These are phyloP conservation scores for Acer saccharum DNA, from an alignment of 345 rosid species.

Conservation along the genomic window DNA sequence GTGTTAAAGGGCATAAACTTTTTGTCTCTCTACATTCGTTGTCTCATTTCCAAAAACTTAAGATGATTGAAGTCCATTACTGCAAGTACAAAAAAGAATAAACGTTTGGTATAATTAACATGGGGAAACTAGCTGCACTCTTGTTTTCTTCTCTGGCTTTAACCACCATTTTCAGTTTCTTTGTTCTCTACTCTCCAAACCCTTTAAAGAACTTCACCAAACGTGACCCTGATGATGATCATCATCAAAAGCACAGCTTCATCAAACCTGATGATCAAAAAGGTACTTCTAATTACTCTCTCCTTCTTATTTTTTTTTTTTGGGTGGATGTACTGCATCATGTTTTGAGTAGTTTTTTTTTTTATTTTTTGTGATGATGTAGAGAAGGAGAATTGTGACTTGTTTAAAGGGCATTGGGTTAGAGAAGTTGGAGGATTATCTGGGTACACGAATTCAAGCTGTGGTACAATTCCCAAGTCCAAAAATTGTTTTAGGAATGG, in stretches of 20 bases:
- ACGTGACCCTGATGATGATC: conserved; percentile 20
- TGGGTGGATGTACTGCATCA: background rate
- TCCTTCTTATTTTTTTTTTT: background rate
- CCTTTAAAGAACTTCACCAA: conserved; percentile 36
- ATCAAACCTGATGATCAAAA: conserved; percentile 20
- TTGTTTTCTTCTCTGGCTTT: conserved; percentile 46
- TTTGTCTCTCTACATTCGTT: no score
- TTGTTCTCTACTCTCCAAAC: conserved; percentile 57
- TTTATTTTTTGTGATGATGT: background rate
- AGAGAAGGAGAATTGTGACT: conserved; percentile 52
- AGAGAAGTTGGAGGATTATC: conserved; percentile 56
- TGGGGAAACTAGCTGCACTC: conserved; percentile 41
- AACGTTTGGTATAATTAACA: conserved; percentile 31
- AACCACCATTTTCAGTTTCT: conserved; percentile 51
- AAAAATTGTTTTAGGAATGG: conserved; percentile 83
- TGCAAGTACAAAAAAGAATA: conserved; percentile 33
- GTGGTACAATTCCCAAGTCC: conserved; percentile 69
- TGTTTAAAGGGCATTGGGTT: conserved; percentile 72
- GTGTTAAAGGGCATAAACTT: background rate
- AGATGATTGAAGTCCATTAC: conserved; percentile 20
- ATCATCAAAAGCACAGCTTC: conserved; percentile 32
- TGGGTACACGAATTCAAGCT: conserved; percentile 65
- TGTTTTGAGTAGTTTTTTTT: background rate
- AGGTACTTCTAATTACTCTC: conserved; percentile 12
- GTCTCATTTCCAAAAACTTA: no score